Percentiles rank a stretch among this genome's conserved stretches.
phyloP scores from a whole-genome alignment of 371 early-diverging fungal genomes.

The Saksenaea oblongispora region DNA sequence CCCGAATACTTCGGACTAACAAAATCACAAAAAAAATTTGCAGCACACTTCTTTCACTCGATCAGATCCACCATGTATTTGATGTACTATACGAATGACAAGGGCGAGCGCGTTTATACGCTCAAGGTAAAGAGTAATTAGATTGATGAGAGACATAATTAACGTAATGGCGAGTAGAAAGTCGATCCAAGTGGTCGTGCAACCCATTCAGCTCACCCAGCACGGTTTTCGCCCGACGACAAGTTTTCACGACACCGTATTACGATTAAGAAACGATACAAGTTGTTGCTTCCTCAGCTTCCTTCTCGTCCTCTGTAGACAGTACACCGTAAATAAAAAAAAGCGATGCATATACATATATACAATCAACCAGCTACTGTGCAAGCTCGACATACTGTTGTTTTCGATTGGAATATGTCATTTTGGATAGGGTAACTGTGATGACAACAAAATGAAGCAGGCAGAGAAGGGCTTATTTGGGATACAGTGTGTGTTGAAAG shows the following conservation, averaged over 20 bases:
- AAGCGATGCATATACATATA: neutral
- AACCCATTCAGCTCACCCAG: slow-evolving; percentile 96
- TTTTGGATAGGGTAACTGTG: too few species aligned
- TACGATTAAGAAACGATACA: slow-evolving; percentile 95
- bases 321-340: neutral
- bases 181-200: slow-evolving; percentile 72
- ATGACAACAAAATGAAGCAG: too few species aligned
- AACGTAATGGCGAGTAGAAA: slow-evolving; percentile 61
- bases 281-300: slow-evolving; percentile 82
- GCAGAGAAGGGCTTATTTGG: too few species aligned
- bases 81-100: slow-evolving; percentile 84
- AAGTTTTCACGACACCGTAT: slow-evolving; percentile 98
- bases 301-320: slow-evolving; percentile 44
- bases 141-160: neutral
- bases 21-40: neutral
- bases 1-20: too few species aligned
- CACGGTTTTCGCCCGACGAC: slow-evolving; percentile 98
- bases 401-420: too few species aligned
- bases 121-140: slow-evolving; percentile 73
- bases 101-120: slow-evolving; percentile 95
- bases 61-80: slow-evolving; percentile 80
- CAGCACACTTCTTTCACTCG: neutral
- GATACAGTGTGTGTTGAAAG: too few species aligned
- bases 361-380: neutral
- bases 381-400: neutral